phyloP scores from a whole-genome alignment of 371 early-diverging fungal species.

The Chytridium lagenaria region DNA sequence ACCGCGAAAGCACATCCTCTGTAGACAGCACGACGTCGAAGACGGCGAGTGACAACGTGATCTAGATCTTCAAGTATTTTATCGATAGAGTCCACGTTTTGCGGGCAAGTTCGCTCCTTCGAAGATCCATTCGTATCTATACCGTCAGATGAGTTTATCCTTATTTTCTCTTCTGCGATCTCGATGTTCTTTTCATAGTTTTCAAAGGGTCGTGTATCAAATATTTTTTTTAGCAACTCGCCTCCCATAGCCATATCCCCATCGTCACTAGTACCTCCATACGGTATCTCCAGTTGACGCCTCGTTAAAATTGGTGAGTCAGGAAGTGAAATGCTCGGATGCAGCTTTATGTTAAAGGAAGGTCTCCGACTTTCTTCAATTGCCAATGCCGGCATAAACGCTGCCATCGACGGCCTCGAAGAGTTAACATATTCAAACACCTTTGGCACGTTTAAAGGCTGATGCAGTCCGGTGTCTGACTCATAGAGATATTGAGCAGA shows the following conservation, averaged over 20 bases:
- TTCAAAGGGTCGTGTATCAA: no score
- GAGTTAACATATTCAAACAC: neutral
- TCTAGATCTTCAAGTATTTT: constrained; percentile 22
- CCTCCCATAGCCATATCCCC: no score
- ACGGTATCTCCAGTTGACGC: no score
- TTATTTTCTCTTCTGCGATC: no score
- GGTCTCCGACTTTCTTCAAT: neutral
- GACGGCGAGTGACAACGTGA: constrained; percentile 16
- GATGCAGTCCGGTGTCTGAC: neutral
- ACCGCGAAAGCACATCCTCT: constrained; percentile 4
- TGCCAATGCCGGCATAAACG: neutral
- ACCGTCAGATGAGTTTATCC: no score
- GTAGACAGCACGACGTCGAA: neutral
- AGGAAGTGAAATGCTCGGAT: no score
- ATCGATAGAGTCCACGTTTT: neutral
- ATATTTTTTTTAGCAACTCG: no score
- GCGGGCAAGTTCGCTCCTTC: neutral
- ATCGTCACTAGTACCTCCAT: no score
- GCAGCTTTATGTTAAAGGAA: no score
- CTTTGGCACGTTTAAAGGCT: neutral
- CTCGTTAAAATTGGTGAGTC: no score
- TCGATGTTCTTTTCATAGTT: no score
- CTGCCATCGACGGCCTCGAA: neutral
- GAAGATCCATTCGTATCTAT: no score
- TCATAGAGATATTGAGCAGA: neutral